Conservation (phyloP, 2,329 filamentous ascomycete genomes). For the Fusarium mangiferae region DNA sequence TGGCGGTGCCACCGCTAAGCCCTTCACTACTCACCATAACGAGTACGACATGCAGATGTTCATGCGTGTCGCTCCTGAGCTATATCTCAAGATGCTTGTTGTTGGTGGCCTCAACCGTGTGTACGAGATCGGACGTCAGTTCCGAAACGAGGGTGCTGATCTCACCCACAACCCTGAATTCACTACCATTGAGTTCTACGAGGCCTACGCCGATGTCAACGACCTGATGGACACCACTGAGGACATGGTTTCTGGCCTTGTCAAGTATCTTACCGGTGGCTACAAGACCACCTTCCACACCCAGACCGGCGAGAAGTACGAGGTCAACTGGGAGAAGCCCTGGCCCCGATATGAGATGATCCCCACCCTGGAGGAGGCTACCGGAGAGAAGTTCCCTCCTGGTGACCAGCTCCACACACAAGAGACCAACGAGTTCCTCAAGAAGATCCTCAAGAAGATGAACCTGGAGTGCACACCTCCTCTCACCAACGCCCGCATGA, state of each 20-base stretch:
- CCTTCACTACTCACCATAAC: constrained; percentile 96
- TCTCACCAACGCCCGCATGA: constrained; percentile 92
- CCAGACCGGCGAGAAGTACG: constrained; percentile 84
- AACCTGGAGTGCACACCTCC: constrained; percentile 91
- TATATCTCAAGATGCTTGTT: constrained; percentile 96
- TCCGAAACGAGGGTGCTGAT: constrained; percentile 84
- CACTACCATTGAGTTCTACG: constrained; percentile 97
- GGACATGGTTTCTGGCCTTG: constrained; percentile 88
- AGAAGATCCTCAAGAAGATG: constrained; percentile 84
- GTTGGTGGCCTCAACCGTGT: constrained; percentile 95
- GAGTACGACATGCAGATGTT: constrained; percentile 94
- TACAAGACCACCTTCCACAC: constrained; percentile 89
- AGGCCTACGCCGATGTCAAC: constrained; percentile 91
- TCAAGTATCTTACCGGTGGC: constrained; percentile 87
- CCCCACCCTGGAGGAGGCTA: constrained; percentile 80
- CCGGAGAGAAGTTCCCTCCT: constrained; percentile 92
- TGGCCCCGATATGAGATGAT: constrained; percentile 98
- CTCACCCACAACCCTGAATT: constrained; percentile 96
- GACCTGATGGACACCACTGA: constrained; percentile 86
- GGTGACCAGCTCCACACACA: constrained; percentile 88
- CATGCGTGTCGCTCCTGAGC: constrained; percentile 92
- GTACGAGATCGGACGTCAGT: constrained; percentile 95
- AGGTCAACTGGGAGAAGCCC: constrained; percentile 95
- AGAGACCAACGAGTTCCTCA: constrained; percentile 90
- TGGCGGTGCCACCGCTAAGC: constrained; percentile 91